Conservation (phyloP, 148 eudicot genomes). For the Rhododendron henanense region DNA sequence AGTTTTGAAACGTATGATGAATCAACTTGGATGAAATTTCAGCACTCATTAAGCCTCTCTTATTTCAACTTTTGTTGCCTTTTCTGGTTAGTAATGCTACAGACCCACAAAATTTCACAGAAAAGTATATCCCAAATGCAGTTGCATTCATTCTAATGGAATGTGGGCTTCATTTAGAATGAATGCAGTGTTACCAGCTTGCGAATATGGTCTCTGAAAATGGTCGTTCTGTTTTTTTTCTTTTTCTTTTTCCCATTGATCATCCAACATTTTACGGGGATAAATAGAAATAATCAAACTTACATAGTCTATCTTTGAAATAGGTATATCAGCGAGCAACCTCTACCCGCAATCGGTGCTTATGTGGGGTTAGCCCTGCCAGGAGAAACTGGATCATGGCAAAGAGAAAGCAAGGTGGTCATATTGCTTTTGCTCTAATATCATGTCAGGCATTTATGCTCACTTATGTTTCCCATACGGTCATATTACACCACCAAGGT, state of each 20-base stretch:
- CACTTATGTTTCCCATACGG: not conserved
- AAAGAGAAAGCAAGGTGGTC: slow-evolving; percentile 87
- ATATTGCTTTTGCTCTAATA: not conserved
- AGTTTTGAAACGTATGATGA: not conserved
- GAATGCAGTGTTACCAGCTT: not conserved
- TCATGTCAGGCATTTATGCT: not conserved
- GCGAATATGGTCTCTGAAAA: not conserved
- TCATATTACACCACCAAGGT: not conserved
- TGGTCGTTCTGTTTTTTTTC: not conserved
- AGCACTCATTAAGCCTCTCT: not conserved
- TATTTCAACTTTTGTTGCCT: not conserved
- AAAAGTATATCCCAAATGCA: not conserved
- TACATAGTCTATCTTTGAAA: not conserved
- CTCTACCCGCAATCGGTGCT: slow-evolving; percentile 53
- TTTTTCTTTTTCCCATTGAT: not conserved
- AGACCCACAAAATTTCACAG: not conserved
- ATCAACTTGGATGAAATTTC: not conserved
- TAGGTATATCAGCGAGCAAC: slow-evolving; percentile 41
- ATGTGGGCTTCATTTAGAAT: not conserved
- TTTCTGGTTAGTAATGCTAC: not conserved
- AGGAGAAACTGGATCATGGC: slow-evolving; percentile 91
- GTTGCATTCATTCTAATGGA: not conserved
- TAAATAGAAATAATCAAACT: not conserved
- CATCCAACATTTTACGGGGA: not conserved
- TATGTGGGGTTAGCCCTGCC: slow-evolving; percentile 82